Evolutionary conservation across 345 rosid species (phyloP).

Genomic region (Erucastrum elatum): DNA sequence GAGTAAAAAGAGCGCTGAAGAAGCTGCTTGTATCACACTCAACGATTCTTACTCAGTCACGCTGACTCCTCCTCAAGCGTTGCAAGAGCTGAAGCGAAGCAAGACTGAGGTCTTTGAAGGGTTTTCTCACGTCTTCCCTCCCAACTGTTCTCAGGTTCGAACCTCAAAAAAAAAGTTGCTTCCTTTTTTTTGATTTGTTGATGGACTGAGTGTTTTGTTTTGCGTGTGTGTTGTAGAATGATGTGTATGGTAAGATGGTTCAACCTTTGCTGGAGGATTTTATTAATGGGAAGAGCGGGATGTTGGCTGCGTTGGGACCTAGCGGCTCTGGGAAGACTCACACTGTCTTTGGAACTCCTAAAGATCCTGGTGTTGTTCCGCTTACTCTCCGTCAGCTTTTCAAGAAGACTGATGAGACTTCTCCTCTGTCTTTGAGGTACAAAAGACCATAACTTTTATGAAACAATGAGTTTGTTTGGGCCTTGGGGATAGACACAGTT

Average conservation of each 20-base stretch:
- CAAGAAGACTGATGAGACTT: slow-evolving; percentile 22
- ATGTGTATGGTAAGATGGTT: slow-evolving; percentile 72
- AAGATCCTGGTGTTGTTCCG: slow-evolving; percentile 83
- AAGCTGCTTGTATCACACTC: slow-evolving; percentile 47
- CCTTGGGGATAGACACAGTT: not conserved
- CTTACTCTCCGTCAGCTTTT: slow-evolving; percentile 64
- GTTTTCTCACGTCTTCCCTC: slow-evolving; percentile 73
- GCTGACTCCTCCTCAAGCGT: slow-evolving; percentile 54
- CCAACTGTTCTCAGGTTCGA: slow-evolving; percentile 70
- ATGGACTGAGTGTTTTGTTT: not conserved
- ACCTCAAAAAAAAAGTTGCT: not conserved
- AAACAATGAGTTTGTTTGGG: not conserved
- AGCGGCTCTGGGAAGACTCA: slow-evolving; percentile 96
- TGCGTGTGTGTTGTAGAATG: slow-evolving; percentile 44
- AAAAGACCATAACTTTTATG: too few species aligned
- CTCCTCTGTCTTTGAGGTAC: slow-evolving; percentile 49
- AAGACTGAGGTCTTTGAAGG: slow-evolving; percentile 83
- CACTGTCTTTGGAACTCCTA: slow-evolving; percentile 70
- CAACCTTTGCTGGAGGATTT: slow-evolving; percentile 78
- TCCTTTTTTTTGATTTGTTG: not conserved
- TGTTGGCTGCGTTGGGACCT: slow-evolving; percentile 89
- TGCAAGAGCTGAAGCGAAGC: slow-evolving; percentile 65
- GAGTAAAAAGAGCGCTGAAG: slow-evolving; percentile 38
- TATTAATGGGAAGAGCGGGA: slow-evolving; percentile 66
- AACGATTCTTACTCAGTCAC: slow-evolving; percentile 62